Base-by-base conservation (phyloP, 2,329 filamentous ascomycete species). In the Calonectria naviculata region DNA sequence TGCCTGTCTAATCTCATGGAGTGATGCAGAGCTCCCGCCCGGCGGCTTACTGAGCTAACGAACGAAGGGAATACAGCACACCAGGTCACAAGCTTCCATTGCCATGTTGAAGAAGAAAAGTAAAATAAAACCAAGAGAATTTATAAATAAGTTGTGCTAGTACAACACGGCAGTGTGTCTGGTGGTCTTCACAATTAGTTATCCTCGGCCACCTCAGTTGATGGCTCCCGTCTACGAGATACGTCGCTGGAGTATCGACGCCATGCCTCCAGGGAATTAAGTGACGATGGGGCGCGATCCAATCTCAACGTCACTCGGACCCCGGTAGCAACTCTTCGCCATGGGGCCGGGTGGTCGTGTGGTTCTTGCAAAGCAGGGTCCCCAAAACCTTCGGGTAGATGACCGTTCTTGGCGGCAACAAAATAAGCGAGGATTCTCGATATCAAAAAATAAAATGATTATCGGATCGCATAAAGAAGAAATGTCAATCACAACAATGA, bases 251-350 rank as follows among this genome's bases (percentile, higher is more conserved):
- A 21, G n/a, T 31, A 28, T 54, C 24, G 62, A 56, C 26, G 24
- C 61, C 62, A 44, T 54, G 13, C 49, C 34, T 24, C 49, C 49
- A 28, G 49, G 31, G 61, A 34, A 64, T 36, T 12, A 9, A n/a
- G 36, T 21, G 60, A 15, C 61, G 44, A 65, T 36, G 46, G 61
- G 63, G 63, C 63, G 49, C 49, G 63, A 58, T 66, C 63, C 63
- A 66, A 68, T 68, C 66, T 68, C 66, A 68, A 68, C 66, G 66
- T 68, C 66, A 63, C 46, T 41, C 36, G 58, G 63, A 42, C 49
- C 63, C 36, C 19, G 49, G 63, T 10, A 52, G 29, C 31, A 21
- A 41, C 52, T 26, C 44, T 65, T 42, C 31, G 29, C 2, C 44
- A 28, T 52, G 42, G 42, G 38, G 13, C 29, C 15, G 28, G 28